Percentiles rank a stretch among this genome's conserved stretches.
Conservation (phyloP, 169 alveolate genomes). For the Blepharisma undulans region DNA sequence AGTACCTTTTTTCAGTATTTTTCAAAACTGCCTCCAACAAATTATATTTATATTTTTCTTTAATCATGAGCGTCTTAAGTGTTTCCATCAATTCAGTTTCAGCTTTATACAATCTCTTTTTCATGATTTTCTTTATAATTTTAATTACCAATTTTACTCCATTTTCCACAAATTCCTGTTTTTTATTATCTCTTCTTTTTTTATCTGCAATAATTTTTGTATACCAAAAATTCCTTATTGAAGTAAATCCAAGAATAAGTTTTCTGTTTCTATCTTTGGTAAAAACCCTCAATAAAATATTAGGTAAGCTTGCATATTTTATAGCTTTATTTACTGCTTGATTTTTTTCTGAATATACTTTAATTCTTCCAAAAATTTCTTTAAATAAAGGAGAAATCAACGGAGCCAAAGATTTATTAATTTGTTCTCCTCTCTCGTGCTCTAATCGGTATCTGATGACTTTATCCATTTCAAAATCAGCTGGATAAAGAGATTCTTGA, state of each 20-base stretch:
- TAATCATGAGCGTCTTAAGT: background rate
- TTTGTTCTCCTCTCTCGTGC: background rate
- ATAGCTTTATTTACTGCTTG: background rate
- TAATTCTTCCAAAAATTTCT: background rate
- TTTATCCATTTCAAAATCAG: background rate
- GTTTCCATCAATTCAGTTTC: background rate
- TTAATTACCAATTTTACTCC: background rate
- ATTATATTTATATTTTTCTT: no score
- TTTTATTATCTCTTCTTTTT: background rate
- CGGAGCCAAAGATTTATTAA: background rate
- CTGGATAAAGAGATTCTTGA: background rate
- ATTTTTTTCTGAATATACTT: background rate
- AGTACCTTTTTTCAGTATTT: background rate
- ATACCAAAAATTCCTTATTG: background rate
- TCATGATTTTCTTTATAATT: background rate
- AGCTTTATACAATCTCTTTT: background rate
- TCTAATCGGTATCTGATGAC: background rate
- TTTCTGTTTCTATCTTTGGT: background rate
- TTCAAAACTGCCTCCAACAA: background rate
- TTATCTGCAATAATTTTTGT: background rate
- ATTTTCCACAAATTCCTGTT: background rate
- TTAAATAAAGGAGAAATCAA: background rate
- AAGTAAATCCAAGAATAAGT: background rate
- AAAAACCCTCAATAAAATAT: background rate
- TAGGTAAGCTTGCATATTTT: background rate